phyloP scores from a whole-genome alignment of 2,329 filamentous ascomycete species.

The Penicillium rolfsii region DNA sequence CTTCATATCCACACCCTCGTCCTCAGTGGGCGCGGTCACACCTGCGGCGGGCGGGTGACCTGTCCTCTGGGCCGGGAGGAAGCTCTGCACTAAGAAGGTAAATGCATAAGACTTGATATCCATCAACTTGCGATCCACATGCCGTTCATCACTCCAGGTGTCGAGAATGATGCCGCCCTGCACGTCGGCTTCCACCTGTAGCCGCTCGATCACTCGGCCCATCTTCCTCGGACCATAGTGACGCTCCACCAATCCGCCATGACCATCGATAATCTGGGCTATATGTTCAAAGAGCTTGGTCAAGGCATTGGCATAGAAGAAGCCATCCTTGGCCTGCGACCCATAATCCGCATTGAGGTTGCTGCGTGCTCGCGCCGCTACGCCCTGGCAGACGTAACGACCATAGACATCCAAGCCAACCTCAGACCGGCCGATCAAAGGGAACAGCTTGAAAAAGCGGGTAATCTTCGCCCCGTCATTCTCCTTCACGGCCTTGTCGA shows the following conservation, averaged over 20 bases:
- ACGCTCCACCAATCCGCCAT: constrained; percentile 85
- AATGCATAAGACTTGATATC: constrained; percentile 98
- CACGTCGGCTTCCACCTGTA: constrained; percentile 93
- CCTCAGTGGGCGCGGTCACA: constrained; percentile 68
- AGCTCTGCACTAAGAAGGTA: constrained; percentile 94
- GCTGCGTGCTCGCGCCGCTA: constrained; percentile 78
- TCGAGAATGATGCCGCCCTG: constrained; percentile 96
- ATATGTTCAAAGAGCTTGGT: constrained; percentile 97
- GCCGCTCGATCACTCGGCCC: constrained; percentile 86
- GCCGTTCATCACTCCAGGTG: constrained; percentile 89
- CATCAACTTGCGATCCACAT: constrained; percentile 81
- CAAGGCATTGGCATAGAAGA: constrained; percentile 89
- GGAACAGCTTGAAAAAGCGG: constrained; percentile 97
- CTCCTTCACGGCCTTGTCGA: constrained; percentile 85
- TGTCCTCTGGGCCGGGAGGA: constrained; percentile 71
- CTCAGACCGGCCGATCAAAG: constrained; percentile 84
- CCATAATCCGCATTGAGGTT: constrained; percentile 73
- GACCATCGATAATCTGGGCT: constrained; percentile 90
- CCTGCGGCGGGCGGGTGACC: constrained; percentile 73
- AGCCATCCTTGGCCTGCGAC: constrained; percentile 69
- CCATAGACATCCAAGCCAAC: constrained; percentile 94
- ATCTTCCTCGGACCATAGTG: constrained; percentile 94
- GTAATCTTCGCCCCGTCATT: constrained; percentile 89
- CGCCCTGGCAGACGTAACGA: constrained; percentile 92
- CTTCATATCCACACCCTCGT: constrained; percentile 95